Base-by-base conservation (phyloP, 768 basidiomycete genomes). In the Ramaria rubella region DNA sequence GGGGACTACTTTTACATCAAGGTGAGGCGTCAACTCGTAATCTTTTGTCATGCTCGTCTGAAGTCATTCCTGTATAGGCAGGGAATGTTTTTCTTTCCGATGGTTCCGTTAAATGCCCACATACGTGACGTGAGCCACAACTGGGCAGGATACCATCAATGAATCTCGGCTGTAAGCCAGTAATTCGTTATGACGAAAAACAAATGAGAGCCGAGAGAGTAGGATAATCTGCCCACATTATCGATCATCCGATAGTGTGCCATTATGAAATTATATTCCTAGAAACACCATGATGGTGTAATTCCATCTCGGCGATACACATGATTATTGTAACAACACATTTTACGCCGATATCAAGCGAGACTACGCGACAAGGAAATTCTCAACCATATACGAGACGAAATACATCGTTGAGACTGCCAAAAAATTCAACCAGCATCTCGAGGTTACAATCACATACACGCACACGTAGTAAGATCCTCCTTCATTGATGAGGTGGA, bases 331-430 rank as follows among this genome's bases (percentile, higher is more conserved):
- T 26, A 48, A 27, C 46, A 24, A 24, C 23, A n/a, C 29, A 48
- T 14, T 11, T 8, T 42, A 42, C 6, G 7, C 8, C n/a, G 40
- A 42, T 42, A 21, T 42, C n/a, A 19, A 42, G 23, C 23, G n/a
- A 4, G 14, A 38, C 14, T 15, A 45, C 44, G 14, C 15, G 26
- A 45, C 44, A 21, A 29, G 24, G 66, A 21, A 42, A 48, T 62
- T 49, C 69, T 67, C 67, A 75, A 62, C 81, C 86, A 67, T 82
- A 80, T 75, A 90, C 90, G 71, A 93, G 85, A 60, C 90, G 87
- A 88, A 96, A 94, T 59, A 94, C 84, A 69, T 94, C 90, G 70
- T 95, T 95, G 66, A 79, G 74, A 55, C 90, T 91, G 61, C 1
- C 55, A 30, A 27, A 45, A 12, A 46, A n/a, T 24, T 26, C 52